These are phyloP conservation scores for Ogataea trehaloabstinens DNA, from an alignment of 805 yeast species.

Conservation along the genomic window DNA sequence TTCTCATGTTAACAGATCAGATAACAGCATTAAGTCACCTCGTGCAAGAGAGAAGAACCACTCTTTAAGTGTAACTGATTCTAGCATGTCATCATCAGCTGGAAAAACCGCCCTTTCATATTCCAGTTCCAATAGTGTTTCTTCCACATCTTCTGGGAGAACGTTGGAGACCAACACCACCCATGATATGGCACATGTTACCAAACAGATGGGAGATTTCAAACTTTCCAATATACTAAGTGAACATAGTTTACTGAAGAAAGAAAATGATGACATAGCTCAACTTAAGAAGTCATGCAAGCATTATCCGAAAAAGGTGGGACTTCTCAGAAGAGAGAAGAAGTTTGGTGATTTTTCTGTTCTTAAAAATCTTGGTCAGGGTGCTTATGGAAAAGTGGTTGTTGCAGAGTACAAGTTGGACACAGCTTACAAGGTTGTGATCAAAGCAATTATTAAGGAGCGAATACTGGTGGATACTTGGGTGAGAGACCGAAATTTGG, in stretches of 20 bases:
- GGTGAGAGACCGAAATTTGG: conserved; percentile 89
- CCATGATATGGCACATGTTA: conserved; percentile 9
- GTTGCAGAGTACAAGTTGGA: conserved; percentile 68
- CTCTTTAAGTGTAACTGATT: conserved; percentile 12
- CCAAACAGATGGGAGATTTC: conserved; percentile 13
- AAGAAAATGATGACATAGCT: conserved; percentile 45
- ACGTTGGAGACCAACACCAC: conserved; percentile 8
- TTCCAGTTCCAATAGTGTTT: conserved; percentile 11
- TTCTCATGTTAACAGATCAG: conserved; percentile 4
- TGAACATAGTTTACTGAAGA: conserved; percentile 41
- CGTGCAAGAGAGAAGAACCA: conserved; percentile 7
- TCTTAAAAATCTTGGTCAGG: conserved; percentile 84
- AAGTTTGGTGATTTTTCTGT: conserved; percentile 68
- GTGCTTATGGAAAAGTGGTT: conserved; percentile 94
- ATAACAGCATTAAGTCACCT: conserved; percentile 2
- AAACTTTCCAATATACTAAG: conserved; percentile 26
- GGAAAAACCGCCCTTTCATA: conserved; percentile 10
- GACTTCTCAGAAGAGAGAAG: conserved; percentile 67
- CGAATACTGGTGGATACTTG: conserved; percentile 94
- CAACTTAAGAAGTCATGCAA: conserved; percentile 36
- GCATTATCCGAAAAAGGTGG: conserved; percentile 57
- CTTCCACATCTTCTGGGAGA: conserved; percentile 9
- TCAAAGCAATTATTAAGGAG: conserved; percentile 88
- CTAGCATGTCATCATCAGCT: conserved; percentile 10
- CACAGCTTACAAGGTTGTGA: conserved; percentile 63